These are phyloP conservation scores for Russula abietina DNA, from an alignment of 768 basidiomycete species.

Conservation along the genomic window DNA sequence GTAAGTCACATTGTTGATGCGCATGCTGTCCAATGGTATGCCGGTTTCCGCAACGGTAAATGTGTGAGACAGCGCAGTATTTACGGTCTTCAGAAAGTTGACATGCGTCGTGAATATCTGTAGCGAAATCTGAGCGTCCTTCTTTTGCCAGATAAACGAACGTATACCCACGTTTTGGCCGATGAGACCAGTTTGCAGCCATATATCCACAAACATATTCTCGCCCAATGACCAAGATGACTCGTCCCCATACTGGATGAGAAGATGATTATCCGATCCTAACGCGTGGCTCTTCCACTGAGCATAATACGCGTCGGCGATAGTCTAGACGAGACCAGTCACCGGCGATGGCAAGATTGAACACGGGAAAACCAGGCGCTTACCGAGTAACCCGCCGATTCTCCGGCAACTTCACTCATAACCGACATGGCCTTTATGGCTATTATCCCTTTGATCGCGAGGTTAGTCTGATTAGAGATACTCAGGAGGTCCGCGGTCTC, in stretches of 20 bases:
- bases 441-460: constrained; percentile 23
- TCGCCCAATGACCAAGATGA: constrained; percentile 21
- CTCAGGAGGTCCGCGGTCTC: background rate
- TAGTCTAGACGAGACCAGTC: background rate
- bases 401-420: background rate
- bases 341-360: background rate
- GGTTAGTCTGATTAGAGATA: constrained; percentile 17
- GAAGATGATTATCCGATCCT: constrained; percentile 13
- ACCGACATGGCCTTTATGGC: constrained; percentile 21
- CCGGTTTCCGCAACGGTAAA: constrained; percentile 5
- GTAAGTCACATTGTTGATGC: constrained; percentile 6
- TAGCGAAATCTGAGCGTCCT: background rate
- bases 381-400: constrained; percentile 1
- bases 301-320: background rate
- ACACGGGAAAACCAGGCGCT: background rate
- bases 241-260: constrained; percentile 8
- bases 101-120: constrained; percentile 15
- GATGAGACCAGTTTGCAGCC: constrained; percentile 18
- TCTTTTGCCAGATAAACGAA: too few species aligned
- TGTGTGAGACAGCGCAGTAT: background rate
- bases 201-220: constrained; percentile 21
- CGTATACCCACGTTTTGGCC: constrained; percentile 5
- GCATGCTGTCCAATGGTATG: constrained; percentile 17
- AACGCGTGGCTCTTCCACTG: constrained; percentile 17
- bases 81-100: constrained; percentile 13